phyloP scores from a whole-genome alignment of 768 basidiomycete genomes.

The Paxillus rubicundulus region DNA sequence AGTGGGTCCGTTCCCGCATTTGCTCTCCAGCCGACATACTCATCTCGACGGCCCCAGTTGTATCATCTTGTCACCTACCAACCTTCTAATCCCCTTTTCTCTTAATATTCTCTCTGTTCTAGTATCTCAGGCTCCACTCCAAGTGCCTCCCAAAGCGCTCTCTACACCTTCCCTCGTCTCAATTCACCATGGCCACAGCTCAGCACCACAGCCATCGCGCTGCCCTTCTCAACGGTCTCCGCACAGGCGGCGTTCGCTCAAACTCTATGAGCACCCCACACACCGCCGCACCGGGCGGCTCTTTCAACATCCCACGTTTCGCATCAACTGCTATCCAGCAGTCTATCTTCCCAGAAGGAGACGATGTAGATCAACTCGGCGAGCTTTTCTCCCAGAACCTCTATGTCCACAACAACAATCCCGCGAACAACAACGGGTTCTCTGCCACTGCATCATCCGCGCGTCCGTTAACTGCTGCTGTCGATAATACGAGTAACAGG shows the following conservation, averaged over 20 bases:
- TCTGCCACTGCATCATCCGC: conserved; percentile 32
- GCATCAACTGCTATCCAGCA: conserved; percentile 41
- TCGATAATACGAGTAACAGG: conserved; percentile 64
- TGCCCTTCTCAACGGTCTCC: conserved; percentile 83
- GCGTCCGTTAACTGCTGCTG: conserved; percentile 66
- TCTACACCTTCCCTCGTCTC: conserved; percentile 13
- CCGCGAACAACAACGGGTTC: conserved; percentile 20
- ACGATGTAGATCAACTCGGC: conserved; percentile 58
- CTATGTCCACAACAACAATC: conserved; percentile 43
- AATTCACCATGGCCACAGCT: conserved; percentile 41
- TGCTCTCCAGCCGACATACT: not conserved
- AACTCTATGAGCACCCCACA: conserved; percentile 57
- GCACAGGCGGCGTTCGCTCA: conserved; percentile 89
- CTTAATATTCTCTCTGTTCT: conserved; percentile 23
- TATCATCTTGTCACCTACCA: conserved; percentile 16
- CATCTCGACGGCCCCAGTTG: conserved; percentile 5
- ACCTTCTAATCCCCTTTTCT: conserved; percentile 29
- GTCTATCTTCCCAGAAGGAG: conserved; percentile 46
- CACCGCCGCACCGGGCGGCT: conserved; percentile 59
- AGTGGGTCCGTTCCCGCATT: not conserved
- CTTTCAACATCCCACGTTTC: conserved; percentile 66
- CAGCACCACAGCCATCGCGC: conserved; percentile 59
- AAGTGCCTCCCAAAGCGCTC: conserved; percentile 10
- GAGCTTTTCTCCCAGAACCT: conserved; percentile 54
- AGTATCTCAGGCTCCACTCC: conserved; percentile 13